phyloP scores from a whole-genome alignment of 768 basidiomycete genomes.

The Holtermanniella nyarrowii region DNA sequence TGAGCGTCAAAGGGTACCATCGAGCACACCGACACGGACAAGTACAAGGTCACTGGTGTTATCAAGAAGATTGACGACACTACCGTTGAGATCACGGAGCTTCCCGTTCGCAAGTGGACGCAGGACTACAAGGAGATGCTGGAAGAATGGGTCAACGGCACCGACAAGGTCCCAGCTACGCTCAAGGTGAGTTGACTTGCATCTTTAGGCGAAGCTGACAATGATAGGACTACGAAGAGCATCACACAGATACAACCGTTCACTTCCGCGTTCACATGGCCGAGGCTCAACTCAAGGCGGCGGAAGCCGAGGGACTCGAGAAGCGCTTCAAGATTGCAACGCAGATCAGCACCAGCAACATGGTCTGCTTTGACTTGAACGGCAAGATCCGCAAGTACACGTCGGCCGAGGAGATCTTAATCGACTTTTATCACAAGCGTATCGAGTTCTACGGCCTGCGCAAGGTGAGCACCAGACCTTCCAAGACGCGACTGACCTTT shows the following conservation, averaged over 20 bases:
- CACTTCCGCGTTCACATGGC: conserved; percentile 77
- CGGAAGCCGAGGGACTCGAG: conserved; percentile 74
- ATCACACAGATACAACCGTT: conserved; percentile 84
- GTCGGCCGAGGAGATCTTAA: conserved; percentile 78
- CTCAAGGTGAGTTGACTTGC: conserved; percentile 54
- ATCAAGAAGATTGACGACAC: conserved; percentile 67
- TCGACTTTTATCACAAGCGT: conserved; percentile 83
- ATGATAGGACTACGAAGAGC: conserved; percentile 85
- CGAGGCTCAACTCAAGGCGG: conserved; percentile 69
- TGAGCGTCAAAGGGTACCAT: conserved; percentile 56
- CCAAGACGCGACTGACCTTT: conserved; percentile 8
- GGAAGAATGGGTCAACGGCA: conserved; percentile 69
- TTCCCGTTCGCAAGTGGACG: conserved; percentile 94
- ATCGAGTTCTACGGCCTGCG: conserved; percentile 89
- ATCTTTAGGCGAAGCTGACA: neutral
- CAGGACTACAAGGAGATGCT: conserved; percentile 82
- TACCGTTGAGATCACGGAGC: conserved; percentile 89
- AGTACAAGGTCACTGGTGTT: conserved; percentile 66
- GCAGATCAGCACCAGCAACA: conserved; percentile 83
- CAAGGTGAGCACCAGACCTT: conserved; percentile 52
- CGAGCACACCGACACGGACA: conserved; percentile 57
- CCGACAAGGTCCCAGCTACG: conserved; percentile 62
- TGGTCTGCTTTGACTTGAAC: conserved; percentile 96
- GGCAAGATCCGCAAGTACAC: conserved; percentile 91
- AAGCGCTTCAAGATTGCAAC: conserved; percentile 84